A percentile compares a stretch with the other conserved stretches of the same genome.
These are phyloP conservation scores for Bipolaris bicolor DNA, from an alignment of 2,329 filamentous ascomycete genomes.

Conservation along the genomic window DNA sequence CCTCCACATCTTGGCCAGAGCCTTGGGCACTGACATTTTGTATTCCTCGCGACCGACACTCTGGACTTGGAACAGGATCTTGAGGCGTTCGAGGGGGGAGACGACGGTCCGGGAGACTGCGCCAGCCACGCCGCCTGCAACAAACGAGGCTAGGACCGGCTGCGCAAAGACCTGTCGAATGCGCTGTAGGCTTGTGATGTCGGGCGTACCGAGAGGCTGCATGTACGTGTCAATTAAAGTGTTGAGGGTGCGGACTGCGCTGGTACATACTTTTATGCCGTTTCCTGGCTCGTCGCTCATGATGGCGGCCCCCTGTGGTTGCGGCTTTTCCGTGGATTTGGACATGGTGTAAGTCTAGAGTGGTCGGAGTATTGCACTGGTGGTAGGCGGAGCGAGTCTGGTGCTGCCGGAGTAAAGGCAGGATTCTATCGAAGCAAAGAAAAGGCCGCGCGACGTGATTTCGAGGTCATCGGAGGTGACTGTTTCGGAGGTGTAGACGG, in stretches of 20 bases:
- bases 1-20: constrained; percentile 90
- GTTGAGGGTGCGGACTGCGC: background rate
- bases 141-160: constrained; percentile 88
- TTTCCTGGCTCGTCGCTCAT: constrained; percentile 27
- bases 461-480: constrained; percentile 42
- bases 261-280: constrained; percentile 33
- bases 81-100: constrained; percentile 91
- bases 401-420: background rate
- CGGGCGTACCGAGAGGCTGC: constrained; percentile 24
- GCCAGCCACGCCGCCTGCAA: constrained; percentile 90
- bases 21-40: constrained; percentile 87
- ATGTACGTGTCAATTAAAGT: constrained; percentile 22
- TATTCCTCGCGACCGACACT: constrained; percentile 90
- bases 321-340: constrained; percentile 26
- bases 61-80: constrained; percentile 98
- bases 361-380: constrained; percentile 11
- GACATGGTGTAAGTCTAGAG: constrained; percentile 24
- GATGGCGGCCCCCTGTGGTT: constrained; percentile 26
- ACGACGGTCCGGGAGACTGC: constrained; percentile 98
- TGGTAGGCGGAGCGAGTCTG: background rate
- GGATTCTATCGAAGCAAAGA: constrained; percentile 31
- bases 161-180: constrained; percentile 65
- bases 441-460: constrained; percentile 25
- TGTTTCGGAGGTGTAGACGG: constrained; percentile 23
- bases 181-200: constrained; percentile 33